Percentiles rank a stretch among this genome's conserved stretches.
Conservation (phyloP, 805 yeast genomes). For the Lachancea dasiensis region DNA sequence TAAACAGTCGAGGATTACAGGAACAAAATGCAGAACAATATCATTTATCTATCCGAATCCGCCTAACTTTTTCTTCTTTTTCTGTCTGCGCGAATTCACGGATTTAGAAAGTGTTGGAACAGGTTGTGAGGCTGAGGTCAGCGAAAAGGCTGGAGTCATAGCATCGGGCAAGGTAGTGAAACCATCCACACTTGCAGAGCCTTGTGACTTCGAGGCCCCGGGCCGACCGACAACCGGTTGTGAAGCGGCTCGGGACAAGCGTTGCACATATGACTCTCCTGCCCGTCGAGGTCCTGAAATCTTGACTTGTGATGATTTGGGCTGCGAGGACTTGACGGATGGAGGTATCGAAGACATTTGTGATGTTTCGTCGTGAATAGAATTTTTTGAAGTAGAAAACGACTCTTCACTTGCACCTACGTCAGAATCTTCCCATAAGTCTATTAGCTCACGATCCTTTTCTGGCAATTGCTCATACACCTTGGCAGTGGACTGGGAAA, state of each 20-base stretch:
- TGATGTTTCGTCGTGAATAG: too few species aligned
- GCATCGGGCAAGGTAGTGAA: conserved; percentile 22
- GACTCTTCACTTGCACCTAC: too few species aligned
- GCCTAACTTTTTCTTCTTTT: conserved; percentile 41
- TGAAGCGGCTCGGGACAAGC: not conserved
- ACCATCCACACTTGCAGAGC: conserved; percentile 4
- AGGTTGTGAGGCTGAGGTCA: conserved; percentile 17
- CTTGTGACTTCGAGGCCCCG: not conserved
- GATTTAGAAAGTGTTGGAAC: conserved; percentile 18
- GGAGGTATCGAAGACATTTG: conserved; percentile 24
- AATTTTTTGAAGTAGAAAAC: too few species aligned
- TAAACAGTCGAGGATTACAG: not conserved
- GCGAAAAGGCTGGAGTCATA: conserved; percentile 32
- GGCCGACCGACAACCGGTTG: not conserved
- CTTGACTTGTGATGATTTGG: conserved; percentile 1
- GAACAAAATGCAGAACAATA: too few species aligned
- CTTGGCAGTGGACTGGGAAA: conserved; percentile 6
- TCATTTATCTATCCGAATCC: conserved; percentile 38
- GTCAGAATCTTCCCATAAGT: conserved; percentile 26
- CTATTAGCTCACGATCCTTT: conserved; percentile 17
- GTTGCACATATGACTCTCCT: not conserved
- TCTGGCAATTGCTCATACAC: conserved; percentile 11
- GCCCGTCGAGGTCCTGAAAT: not conserved
- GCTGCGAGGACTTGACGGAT: conserved; percentile 27
- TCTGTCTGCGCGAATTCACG: conserved; percentile 16